Conservation (phyloP, 352 stramenopile genomes). For the Phytophthora capsici region DNA sequence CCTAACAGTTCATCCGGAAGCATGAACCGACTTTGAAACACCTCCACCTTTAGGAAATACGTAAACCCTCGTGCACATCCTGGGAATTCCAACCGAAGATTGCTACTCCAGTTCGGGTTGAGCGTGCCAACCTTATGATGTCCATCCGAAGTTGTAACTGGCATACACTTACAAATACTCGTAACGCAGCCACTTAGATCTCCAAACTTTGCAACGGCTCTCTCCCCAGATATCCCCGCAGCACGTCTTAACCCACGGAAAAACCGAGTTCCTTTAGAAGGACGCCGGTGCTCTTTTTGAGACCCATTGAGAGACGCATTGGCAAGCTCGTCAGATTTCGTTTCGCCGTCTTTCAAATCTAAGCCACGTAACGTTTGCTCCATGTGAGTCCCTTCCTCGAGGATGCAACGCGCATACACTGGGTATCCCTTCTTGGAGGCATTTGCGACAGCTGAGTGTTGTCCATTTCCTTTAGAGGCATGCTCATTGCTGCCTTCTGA, state of each 20-base stretch:
- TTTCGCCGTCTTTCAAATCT: constrained; percentile 44
- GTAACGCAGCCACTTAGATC: constrained; percentile 83
- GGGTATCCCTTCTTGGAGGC: constrained; percentile 57
- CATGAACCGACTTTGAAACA: constrained; percentile 89
- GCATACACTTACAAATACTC: constrained; percentile 68
- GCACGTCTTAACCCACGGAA: constrained; percentile 80
- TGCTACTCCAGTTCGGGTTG: constrained; percentile 74
- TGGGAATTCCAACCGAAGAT: constrained; percentile 79
- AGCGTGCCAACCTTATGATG: constrained; percentile 41
- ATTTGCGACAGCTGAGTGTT: constrained; percentile 7
- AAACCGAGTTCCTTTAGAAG: constrained; percentile 69
- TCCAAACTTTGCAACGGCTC: constrained; percentile 71
- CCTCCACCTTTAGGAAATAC: constrained; percentile 82
- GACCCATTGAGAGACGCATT: constrained; percentile 21
- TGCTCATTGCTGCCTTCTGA: constrained; percentile 37
- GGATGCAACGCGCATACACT: constrained; percentile 78
- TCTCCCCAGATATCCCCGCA: constrained; percentile 74
- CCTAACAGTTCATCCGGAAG: constrained; percentile 76
- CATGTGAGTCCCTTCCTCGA: constrained; percentile 79
- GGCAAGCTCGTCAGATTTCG: constrained; percentile 30
- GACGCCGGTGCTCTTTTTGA: constrained; percentile 47
- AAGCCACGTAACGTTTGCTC: constrained; percentile 80
- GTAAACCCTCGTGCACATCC: constrained; percentile 76
- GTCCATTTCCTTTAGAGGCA: constrained; percentile 17
- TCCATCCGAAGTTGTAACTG: constrained; percentile 14